Conservation (phyloP, 495 filamentous ascomycete genomes). For the Hyaloscypha finlandica region DNA sequence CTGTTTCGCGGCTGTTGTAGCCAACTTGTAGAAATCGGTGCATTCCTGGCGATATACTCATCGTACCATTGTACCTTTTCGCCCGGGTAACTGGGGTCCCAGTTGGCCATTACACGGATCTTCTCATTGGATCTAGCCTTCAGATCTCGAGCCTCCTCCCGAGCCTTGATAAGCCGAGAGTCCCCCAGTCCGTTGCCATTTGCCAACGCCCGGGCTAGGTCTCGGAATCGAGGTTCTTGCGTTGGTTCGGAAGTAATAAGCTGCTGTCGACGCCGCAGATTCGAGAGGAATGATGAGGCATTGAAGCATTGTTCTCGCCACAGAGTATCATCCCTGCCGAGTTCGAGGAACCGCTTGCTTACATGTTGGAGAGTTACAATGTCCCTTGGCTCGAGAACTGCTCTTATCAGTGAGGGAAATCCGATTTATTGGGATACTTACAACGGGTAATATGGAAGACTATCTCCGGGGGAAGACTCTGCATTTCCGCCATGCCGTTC, state of each 20-base stretch:
- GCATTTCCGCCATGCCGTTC: constrained; percentile 23
- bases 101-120: constrained; percentile 64
- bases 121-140: constrained; percentile 43
- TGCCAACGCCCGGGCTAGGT: constrained; percentile 41
- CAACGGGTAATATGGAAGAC: constrained; percentile 30
- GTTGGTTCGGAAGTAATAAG: constrained; percentile 37
- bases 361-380: constrained; percentile 72
- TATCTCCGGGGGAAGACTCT: constrained; percentile 32
- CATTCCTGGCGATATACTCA: constrained; percentile 84
- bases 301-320: constrained; percentile 80
- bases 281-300: constrained; percentile 57
- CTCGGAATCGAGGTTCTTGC: constrained; percentile 36
- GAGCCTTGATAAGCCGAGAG: constrained; percentile 29
- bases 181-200: constrained; percentile 43
- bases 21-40: constrained; percentile 73
- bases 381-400: constrained; percentile 69
- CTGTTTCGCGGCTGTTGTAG: constrained; percentile 57
- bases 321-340: constrained; percentile 72
- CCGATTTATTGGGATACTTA: constrained; percentile 13
- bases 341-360: constrained; percentile 63
- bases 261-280: constrained; percentile 45
- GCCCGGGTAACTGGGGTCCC: constrained; percentile 75
- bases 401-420: not conserved
- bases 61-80: constrained; percentile 79
- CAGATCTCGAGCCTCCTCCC: constrained; percentile 27